Percentiles rank a stretch among this genome's conserved stretches.
These are phyloP conservation scores for Fusarium pilosicola DNA, from an alignment of 2,329 filamentous ascomycete genomes.

Conservation along the genomic window DNA sequence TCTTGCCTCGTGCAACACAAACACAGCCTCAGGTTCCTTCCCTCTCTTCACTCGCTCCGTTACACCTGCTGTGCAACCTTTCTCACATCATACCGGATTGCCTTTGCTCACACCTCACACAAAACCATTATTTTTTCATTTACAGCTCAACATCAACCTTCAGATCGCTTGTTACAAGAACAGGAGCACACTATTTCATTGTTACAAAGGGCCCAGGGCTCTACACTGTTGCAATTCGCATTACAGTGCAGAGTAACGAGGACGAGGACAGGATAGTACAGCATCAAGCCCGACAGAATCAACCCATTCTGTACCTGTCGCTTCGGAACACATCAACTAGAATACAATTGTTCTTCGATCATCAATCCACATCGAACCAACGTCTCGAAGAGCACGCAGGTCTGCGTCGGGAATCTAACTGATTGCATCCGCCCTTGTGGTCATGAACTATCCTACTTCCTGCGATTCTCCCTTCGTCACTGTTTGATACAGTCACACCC, in stretches of 20 bases:
- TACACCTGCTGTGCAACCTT: slow-evolving; percentile 36
- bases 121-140: slow-evolving; percentile 18
- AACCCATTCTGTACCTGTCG: neutral
- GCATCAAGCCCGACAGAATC: slow-evolving; percentile 3
- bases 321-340: neutral
- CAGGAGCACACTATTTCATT: slow-evolving; percentile 24
- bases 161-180: slow-evolving; percentile 8
- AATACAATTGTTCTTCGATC: neutral
- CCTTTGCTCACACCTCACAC: slow-evolving; percentile 35
- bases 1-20: slow-evolving; percentile 36
- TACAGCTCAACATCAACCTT: slow-evolving; percentile 22
- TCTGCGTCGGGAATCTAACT: neutral
- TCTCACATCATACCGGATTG: neutral
- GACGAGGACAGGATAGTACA: slow-evolving; percentile 7
- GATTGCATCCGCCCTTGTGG: slow-evolving; percentile 11
- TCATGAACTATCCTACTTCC: slow-evolving; percentile 18
- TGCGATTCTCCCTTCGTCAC: slow-evolving; percentile 5
- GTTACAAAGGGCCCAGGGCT: slow-evolving; percentile 10
- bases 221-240: slow-evolving; percentile 8
- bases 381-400: neutral
- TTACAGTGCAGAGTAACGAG: neutral
- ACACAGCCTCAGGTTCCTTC: slow-evolving; percentile 19
- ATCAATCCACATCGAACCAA: neutral
- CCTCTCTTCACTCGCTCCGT: slow-evolving; percentile 26
- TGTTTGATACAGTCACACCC: slow-evolving; percentile 40